Evolutionary conservation across 306 rosid genomes (phyloP), one percentile per base, ranked within the genome.

Genomic region (Benincasa hispida): DNA sequence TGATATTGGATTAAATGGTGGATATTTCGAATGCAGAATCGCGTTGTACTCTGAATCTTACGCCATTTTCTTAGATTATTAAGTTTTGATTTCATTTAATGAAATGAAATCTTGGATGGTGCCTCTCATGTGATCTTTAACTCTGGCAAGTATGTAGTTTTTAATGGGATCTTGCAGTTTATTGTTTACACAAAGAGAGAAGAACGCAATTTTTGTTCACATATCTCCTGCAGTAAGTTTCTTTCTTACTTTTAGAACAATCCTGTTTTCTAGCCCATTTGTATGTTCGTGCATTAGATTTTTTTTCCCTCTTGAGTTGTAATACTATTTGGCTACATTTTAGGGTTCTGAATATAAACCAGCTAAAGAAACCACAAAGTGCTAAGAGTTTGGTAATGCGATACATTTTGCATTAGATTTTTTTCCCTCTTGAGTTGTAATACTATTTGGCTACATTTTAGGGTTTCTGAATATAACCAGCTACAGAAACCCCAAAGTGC

Each of bases 191-290:
- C 88, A 2, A 94, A 92, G 91, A n/a, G 97, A 95, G 96, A 95
- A 95, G 84, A 86, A 89, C 68, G 96, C 96, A 68, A 90, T n/a
- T 95, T 76, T 86, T 95, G 82, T 92, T 90, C 55, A 95, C 98
- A 21, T 86, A 92, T 85, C 98, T 82, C 97, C 90, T 10, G 82
- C 76, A 59, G 99, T 95, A 79, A 79, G 92, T 72, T 54, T 21
- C 51, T 81, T 79, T n/a, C n/a, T 72, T 78, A 25, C 32, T n/a
- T 77, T 50, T 21, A n/a, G 21, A 54, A 25, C 25, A 21, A 5
- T 15, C 25, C 19, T 57, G 19, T 5, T 75, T 35, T 74, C 48
- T 14, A 74, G 22, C 57, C 56, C 34, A 17, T 30, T 47, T 72
- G 15, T 27, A 22, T 72, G 41, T 17, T 72, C 25, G 2, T 72